Base-by-base conservation (phyloP, 1,139 yeast species). In the Torulaspora globosa region DNA sequence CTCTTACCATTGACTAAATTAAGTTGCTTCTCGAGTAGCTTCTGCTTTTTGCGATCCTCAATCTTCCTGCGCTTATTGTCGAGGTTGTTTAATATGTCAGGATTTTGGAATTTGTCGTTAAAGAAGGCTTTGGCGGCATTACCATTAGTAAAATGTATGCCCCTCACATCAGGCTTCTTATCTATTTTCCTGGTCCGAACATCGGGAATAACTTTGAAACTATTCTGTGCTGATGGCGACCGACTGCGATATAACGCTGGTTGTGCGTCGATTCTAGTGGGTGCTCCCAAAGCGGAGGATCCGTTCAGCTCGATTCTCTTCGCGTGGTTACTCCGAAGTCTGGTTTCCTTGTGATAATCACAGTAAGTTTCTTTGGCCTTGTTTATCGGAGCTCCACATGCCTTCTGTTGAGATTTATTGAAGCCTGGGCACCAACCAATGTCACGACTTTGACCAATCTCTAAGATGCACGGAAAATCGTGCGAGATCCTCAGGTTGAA, bases 241-340 rank as follows among this genome's bases (percentile, higher is more conserved):
- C 50, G 52, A 12, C 37, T 49, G 21, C 52, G 57, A 46, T 54
- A 65, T 51, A 74, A 55, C 12, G 65, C 54, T 6, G 70, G 72
- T 40, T 71, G 73, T 9, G 61, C 57, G 6, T 74, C 78, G 31
- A 67, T 59, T 42, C 65, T 64, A 1, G 66, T 67, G 1, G 78
- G 75, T 0, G 78, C 70, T 15, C 70, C 65, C 51, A 61, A 48
- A 56, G 78, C 71, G 21, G 75, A 74, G 42, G 78, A 73, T 2
- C 87, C 82, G 55, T 80, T 84, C 45, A 89, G 71, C 63, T 88
- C 96, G 74, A 86, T 78, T 55, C 97, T 70, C 48, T 78, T 72
- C 8, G 80, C 71, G 28, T 79, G 75, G 0, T 79, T 70, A 28
- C 71, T 73, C 43, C 77, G 74, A 46, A 80, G 71, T 35, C 79